Percentiles rank a stretch among this genome's conserved stretches.
Evolutionary conservation across 2,329 filamentous ascomycete genomes (phyloP).

Genomic region (Epichloe elymi): DNA sequence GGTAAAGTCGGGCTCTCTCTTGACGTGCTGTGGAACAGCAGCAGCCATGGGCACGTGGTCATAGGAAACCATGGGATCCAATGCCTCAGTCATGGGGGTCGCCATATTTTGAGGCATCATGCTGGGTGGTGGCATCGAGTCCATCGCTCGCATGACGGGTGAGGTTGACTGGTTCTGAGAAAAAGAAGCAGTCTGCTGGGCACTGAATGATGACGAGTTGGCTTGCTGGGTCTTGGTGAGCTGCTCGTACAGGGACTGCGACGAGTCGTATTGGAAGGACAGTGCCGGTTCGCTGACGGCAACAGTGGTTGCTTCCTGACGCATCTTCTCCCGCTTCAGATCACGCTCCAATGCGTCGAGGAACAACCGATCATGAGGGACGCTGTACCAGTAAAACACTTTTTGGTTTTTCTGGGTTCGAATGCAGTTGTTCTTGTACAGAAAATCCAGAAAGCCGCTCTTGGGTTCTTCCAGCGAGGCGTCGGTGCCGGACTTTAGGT

Average conservation of each 20-base stretch:
- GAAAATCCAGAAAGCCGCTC: constrained; percentile 93
- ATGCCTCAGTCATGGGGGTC: constrained; percentile 45
- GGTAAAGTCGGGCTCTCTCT: constrained; percentile 76
- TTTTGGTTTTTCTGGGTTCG: constrained; percentile 99
- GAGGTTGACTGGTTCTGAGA: constrained; percentile 71
- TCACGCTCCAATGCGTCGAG: constrained; percentile 95
- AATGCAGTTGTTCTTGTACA: constrained; percentile 99
- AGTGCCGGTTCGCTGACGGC: constrained; percentile 93
- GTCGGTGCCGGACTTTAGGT: constrained; percentile 95
- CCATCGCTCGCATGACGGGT: constrained; percentile 78
- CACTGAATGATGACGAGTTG: constrained; percentile 92
- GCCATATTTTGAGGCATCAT: constrained; percentile 50
- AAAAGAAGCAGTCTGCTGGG: constrained; percentile 52
- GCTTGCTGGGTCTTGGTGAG: constrained; percentile 98
- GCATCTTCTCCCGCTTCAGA: constrained; percentile 98
- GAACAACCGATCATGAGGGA: constrained; percentile 93
- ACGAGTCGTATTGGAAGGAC: constrained; percentile 98
- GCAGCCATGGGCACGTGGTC: constrained; percentile 58
- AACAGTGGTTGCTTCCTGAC: constrained; percentile 91
- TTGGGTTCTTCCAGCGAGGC: constrained; percentile 97
- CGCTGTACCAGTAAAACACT: constrained; percentile 99
- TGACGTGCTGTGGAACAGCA: constrained; percentile 60
- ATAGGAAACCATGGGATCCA: constrained; percentile 64
- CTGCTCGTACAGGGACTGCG: constrained; percentile 97
- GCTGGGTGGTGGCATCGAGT: constrained; percentile 84